A percentile compares a stretch with the other conserved stretches of the same genome.
These are phyloP conservation scores for Leptosphaerulina australis DNA, from an alignment of 2,329 filamentous ascomycete genomes.

Conservation along the genomic window DNA sequence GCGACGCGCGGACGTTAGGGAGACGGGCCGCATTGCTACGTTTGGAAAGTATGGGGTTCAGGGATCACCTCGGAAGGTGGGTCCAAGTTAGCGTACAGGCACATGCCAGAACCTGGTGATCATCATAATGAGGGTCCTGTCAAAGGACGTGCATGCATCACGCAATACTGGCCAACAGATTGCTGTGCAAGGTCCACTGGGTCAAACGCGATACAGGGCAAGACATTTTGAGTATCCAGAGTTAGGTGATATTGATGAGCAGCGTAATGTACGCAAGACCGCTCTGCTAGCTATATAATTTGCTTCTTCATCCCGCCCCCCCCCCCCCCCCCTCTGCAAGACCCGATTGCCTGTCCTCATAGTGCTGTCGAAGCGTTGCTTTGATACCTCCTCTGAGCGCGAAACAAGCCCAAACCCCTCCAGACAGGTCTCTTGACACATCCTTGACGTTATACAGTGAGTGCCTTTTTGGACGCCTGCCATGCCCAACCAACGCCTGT, in stretches of 20 bases:
- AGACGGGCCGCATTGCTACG: slow-evolving; percentile 7
- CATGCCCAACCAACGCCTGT: slow-evolving; percentile 42
- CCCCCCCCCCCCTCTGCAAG: not conserved
- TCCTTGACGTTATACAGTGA: not conserved
- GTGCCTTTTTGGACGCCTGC: slow-evolving; percentile 26
- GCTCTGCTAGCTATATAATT: slow-evolving; percentile 7
- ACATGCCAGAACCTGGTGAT: slow-evolving; percentile 5
- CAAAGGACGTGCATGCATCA: not conserved
- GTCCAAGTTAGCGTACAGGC: not conserved
- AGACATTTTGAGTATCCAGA: slow-evolving; percentile 9
- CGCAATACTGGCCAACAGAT: too few species aligned
- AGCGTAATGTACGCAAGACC: slow-evolving; percentile 7
- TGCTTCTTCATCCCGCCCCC: not conserved
- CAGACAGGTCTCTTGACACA: not conserved
- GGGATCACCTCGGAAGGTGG: not conserved
- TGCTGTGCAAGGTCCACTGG: too few species aligned
- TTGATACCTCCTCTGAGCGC: not conserved
- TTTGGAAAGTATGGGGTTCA: not conserved
- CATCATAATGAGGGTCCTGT: not conserved
- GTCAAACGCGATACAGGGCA: too few species aligned
- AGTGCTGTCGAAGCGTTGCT: not conserved
- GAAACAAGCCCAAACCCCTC: not conserved
- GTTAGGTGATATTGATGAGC: slow-evolving; percentile 2
- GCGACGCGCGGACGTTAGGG: slow-evolving; percentile 5
- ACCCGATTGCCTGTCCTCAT: not conserved